These are phyloP conservation scores for Aspergillus hiratsukae DNA, from an alignment of 2,329 filamentous ascomycete genomes.

Conservation along the genomic window DNA sequence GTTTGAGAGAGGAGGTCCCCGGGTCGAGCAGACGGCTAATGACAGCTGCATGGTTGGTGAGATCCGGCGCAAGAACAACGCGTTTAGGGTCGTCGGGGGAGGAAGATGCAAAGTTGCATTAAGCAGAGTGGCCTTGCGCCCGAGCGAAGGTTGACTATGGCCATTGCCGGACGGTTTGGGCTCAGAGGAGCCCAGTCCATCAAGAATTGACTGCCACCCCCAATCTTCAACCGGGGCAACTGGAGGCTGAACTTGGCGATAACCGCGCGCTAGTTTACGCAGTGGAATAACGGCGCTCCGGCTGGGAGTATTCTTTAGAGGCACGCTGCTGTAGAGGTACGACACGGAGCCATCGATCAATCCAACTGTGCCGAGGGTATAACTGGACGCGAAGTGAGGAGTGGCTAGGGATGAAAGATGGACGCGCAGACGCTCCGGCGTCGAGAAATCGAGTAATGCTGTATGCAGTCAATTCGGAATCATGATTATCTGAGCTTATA, in stretches of 20 bases:
- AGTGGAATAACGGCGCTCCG: conserved; percentile 73
- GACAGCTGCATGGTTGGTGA: conserved; percentile 74
- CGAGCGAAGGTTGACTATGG: not conserved
- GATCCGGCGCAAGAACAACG: conserved; percentile 73
- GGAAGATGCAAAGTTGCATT: conserved; percentile 45
- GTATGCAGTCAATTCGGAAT: conserved; percentile 7
- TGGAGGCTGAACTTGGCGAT: conserved; percentile 63
- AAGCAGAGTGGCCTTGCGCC: conserved; percentile 39
- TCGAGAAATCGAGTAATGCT: conserved; percentile 85
- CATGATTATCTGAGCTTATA: conserved; percentile 1
- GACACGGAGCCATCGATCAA: conserved; percentile 95
- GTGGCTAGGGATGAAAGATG: conserved; percentile 88
- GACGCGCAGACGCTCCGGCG: conserved; percentile 76
- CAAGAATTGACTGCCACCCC: conserved; percentile 29
- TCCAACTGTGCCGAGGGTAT: conserved; percentile 82
- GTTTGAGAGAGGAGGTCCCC: conserved; percentile 37
- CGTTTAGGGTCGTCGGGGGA: conserved; percentile 80
- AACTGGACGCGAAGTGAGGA: conserved; percentile 89
- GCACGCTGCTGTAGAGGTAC: conserved; percentile 88
- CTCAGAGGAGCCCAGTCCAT: conserved; percentile 12
- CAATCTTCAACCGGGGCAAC: conserved; percentile 30
- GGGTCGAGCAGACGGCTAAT: conserved; percentile 54
- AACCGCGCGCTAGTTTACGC: conserved; percentile 73
- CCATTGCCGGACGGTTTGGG: conserved; percentile 7
- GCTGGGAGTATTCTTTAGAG: conserved; percentile 61